Evolutionary conservation across 306 rosid genomes (phyloP).

Genomic region (Dicorynia guianensis): DNA sequence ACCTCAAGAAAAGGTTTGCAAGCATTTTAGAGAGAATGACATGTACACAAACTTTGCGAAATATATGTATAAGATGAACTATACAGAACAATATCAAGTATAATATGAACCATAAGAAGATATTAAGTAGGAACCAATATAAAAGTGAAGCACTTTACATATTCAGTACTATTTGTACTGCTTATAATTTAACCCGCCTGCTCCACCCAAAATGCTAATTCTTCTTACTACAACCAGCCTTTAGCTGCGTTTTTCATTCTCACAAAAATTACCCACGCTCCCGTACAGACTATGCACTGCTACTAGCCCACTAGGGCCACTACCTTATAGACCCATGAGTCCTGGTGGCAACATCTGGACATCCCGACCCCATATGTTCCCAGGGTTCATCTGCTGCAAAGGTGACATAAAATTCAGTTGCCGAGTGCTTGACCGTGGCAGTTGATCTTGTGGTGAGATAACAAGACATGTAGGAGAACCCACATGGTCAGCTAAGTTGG

Average conservation of each 20-base stretch:
- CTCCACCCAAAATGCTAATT: neutral
- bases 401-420: conserved; percentile 13
- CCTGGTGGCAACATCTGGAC: conserved; percentile 12
- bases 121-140: too few relatives aligned
- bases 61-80: too few relatives aligned
- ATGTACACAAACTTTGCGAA: too few relatives aligned
- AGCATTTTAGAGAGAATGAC: too few relatives aligned
- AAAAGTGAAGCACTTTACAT: neutral
- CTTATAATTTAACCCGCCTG: neutral
- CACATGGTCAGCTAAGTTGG: conserved; percentile 1
- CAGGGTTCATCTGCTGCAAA: conserved; percentile 18
- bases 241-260: conserved; percentile 15
- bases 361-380: conserved; percentile 11
- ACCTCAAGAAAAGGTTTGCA: too few relatives aligned
- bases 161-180: neutral
- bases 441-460: conserved; percentile 16
- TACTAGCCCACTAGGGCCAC: neutral
- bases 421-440: conserved; percentile 10
- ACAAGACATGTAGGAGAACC: conserved; percentile 21
- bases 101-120: too few relatives aligned
- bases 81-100: too few relatives aligned
- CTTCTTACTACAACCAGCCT: neutral
- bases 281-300: neutral
- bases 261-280: neutral
- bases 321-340: conserved; percentile 2